phyloP scores from a whole-genome alignment of 768 basidiomycete species.

The Mycena rebaudengoi region DNA sequence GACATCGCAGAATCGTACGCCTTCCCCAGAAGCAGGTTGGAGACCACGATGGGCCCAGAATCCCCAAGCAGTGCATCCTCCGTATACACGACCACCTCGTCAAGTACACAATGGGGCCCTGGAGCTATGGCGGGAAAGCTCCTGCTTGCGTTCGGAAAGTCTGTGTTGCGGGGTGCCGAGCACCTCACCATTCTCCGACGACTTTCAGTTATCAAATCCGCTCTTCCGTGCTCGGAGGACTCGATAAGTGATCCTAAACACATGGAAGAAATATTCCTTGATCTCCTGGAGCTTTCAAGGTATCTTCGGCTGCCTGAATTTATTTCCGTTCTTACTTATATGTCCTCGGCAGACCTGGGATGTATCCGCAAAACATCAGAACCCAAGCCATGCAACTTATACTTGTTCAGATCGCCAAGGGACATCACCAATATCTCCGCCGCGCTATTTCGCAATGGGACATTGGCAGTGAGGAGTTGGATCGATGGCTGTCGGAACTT shows the following conservation, averaged over 20 bases:
- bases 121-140: constrained; percentile 3
- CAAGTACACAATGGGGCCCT: constrained; percentile 12
- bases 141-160: neutral
- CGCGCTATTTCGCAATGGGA: neutral
- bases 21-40: no score
- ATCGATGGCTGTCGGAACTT: neutral
- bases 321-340: neutral
- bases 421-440: neutral
- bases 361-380: neutral
- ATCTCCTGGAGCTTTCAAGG: constrained; percentile 2
- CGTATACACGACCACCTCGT: constrained; percentile 7
- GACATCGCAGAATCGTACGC: no score
- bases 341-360: neutral
- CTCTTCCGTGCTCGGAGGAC: neutral
- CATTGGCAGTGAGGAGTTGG: neutral
- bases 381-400: constrained; percentile 1
- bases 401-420: neutral
- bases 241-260: neutral
- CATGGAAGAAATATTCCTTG: neutral
- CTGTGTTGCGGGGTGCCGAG: neutral
- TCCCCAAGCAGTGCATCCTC: no score
- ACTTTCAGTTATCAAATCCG: neutral
- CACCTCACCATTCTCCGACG: neutral
- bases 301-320: neutral
- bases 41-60: no score